Evolutionary conservation across 2,329 filamentous ascomycete genomes (phyloP), one percentile per base, ranked within the genome.

Genomic region (Aspergillus oerlinghausenensis): DNA sequence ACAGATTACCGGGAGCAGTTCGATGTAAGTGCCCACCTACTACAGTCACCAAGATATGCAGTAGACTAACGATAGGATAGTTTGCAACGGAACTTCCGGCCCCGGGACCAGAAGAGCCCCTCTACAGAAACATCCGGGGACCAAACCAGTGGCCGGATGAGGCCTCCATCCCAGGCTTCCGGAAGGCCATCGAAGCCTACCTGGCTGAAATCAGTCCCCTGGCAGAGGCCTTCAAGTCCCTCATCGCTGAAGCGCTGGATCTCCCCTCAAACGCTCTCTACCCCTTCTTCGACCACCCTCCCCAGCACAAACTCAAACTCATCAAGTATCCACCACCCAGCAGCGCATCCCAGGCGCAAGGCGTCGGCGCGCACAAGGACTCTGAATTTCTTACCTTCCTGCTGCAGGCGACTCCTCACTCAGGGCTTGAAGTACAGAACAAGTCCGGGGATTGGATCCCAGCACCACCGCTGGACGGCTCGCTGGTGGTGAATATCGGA

Each of bases 401-500:
- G 1, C 73, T 75, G 10, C 79, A 80, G 58, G 78, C 77, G 40
- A 68, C 68, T 2, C 68, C 71, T 1, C 71, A 73, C 29, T 73
- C 72, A 4, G 79, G 80, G 0, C 72, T 82, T 0, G 77, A 82
- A 56, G 79, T 80, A 0, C 71, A 81, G 50, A 79, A 76, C 58
- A 78, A 78, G 55, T 63, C 70, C 1, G 79, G 78, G 0, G 66
- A 69, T 9, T 81, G 78, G 79, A 70, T 81, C 23, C 65, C 75
- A 19, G 78, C 75, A 5, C 67, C 71, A 23, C 78, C 79, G 1
- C 67, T 80, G 4, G 70, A 72, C 0, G 74, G 73, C 0, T 76
- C 78, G 0, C 69, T 80, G n/a, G 77, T 80, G 0, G 75, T 81
- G 55, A 80, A 80, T 54, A 79, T 81, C 28, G 79, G 76, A 0